Base-by-base conservation (phyloP, 805 yeast species). In the Pichia exigua region DNA sequence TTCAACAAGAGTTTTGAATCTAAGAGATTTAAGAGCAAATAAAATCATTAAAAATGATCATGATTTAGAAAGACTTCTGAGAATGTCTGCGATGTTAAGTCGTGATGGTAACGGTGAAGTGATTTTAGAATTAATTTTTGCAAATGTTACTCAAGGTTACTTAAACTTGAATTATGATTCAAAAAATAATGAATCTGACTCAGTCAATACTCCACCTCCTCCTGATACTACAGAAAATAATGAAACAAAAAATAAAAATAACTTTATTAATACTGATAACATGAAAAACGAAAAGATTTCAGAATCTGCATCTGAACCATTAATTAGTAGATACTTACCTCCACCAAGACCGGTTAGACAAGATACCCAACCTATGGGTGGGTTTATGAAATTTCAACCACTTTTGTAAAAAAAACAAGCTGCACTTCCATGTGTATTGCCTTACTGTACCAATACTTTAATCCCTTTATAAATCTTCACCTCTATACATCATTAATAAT, bases 21-120 rank as follows among this genome's bases (percentile, higher is more conserved):
- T 76, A 12, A 61, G 67, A 51, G 64, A 73, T 58, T 47, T 57
- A 26, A 63, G 60, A 35, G 61, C 65, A 32, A 58, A 62, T 50
- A 52, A 57, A 5, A 57, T 71, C 11, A 54, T 79, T 17, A 71
- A 69, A 48, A 71, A 73, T 15, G 81, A 79, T 58, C 59, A 61
- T 45, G 80, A 78, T 46, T 64, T 79, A 42, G 77, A 77, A 30
- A 71, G 69, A 43, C 59, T 76, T n/a, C 74, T 79, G 57, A 51
- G 58, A 18, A 46, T 54, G 46, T 48, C 59, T 13, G 58, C 56
- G 26, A 53, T 55, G 56, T 48, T 52, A 48, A 54, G 52, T 41
- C 42, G 32, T 20, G 55, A 57, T 39, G 46, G 50, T 21, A 53
- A 58, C 24, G 72, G 70, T 20, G 63, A 67, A 32, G 67, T 77